Conservation (phyloP, 2,329 filamentous ascomycete species). For the Cladosporium sp. region DNA sequence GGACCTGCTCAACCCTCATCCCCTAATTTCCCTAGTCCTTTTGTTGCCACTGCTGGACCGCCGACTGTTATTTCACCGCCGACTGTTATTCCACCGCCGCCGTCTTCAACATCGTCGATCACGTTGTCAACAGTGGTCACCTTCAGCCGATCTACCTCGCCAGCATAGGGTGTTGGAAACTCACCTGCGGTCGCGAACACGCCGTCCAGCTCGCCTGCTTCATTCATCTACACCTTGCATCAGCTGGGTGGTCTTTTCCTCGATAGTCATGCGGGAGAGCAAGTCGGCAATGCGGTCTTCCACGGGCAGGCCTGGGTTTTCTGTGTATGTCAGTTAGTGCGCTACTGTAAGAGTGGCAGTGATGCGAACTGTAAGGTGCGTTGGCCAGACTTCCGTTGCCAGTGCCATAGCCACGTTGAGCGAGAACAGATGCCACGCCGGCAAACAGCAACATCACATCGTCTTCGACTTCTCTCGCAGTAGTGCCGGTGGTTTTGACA, state of each 20-base stretch:
- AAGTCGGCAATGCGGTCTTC: constrained; percentile 65
- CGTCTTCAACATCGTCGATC: background rate
- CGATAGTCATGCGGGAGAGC: constrained; percentile 66
- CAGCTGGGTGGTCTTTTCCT: constrained; percentile 68
- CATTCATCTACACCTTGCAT: constrained; percentile 40
- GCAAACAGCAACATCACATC: background rate
- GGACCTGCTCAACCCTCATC: background rate
- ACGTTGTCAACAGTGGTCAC: background rate
- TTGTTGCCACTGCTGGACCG: background rate
- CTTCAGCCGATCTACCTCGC: background rate
- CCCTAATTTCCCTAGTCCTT: background rate
- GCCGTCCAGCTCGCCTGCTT: background rate
- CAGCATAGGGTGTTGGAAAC: background rate
- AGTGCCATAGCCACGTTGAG: constrained; percentile 11
- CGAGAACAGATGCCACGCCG: background rate
- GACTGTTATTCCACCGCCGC: background rate
- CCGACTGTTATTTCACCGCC: background rate
- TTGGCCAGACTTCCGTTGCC: constrained; percentile 28
- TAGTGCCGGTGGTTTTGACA: background rate
- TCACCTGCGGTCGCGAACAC: no score
- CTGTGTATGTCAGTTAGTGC: constrained; percentile 44
- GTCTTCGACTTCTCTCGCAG: background rate
- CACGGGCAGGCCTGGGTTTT: constrained; percentile 57
- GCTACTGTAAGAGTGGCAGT: no score
- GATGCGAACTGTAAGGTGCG: constrained; percentile 31